Evolutionary conservation across 2,329 filamentous ascomycete species (phyloP), one percentile per base, ranked within the genome.

Genomic region (Colletotrichum liaoningense): DNA sequence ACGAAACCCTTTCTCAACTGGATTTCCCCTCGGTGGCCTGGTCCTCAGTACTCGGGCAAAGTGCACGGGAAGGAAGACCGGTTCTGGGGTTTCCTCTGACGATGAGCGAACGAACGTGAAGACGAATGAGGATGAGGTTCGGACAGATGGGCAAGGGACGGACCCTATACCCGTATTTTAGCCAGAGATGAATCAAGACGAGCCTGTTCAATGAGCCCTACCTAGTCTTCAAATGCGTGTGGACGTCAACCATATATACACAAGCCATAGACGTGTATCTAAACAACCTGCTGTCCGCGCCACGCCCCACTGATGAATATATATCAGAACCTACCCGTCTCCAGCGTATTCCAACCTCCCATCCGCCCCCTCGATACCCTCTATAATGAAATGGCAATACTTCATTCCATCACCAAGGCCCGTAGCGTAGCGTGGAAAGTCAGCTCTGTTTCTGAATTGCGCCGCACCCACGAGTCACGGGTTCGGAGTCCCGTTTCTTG

Each of bases 101-200:
- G 66, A 73, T n/a, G 42, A 70, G 56, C 30, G 60, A 57, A 68
- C 24, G 52, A 56, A 54, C 35, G 22, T 57, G 30, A 57, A 58
- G 66, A 72, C 19, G 52, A 58, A 72, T 62, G 69, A 4, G 26
- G 55, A 57, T 33, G 52, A 64, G 54, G 24, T 9, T 6, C 68
- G 63, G 66, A 55, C 54, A 64, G 22, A 33, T 11, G 57, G 35
- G 11, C 52, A 54, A 46, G 11, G 38, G 26, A 56, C 19, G 63
- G 63, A 52, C 6, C 16, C 33, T 56, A 30, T 49, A 56, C 26
- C 63, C 28, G 24, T 69, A 46, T 33, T 54, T 55, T 24, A 71
- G 63, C 65, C n/a, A 66, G 62, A 66, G 59, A 69, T n/a, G 63
- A 68, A 69, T 24, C 33, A 63, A 71, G 35, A 71, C 35, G 54